A percentile compares a stretch with the other conserved stretches of the same genome.
phyloP scores from a whole-genome alignment of 2,329 filamentous ascomycete genomes.

The Pseudogymnoascus verrucosus region DNA sequence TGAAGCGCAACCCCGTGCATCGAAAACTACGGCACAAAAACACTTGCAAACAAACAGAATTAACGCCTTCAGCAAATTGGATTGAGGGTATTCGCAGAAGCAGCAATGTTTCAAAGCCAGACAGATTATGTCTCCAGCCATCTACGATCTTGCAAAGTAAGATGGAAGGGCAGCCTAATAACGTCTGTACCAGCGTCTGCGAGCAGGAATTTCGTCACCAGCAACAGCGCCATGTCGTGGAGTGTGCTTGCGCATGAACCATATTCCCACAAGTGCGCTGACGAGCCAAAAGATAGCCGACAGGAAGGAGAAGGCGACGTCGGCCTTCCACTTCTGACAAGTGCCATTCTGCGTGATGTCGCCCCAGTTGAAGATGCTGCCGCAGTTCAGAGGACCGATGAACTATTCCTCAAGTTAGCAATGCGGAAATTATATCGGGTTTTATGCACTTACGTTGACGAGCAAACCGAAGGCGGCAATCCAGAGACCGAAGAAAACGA shows the following conservation, averaged over 20 bases:
- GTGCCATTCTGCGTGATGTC: conserved; percentile 68
- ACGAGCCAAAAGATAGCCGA: conserved; percentile 15
- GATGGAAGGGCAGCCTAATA: neutral
- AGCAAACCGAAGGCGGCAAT: conserved; percentile 45
- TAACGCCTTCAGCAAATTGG: neutral
- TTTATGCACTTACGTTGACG: conserved; percentile 47
- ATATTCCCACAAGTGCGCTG: conserved; percentile 11
- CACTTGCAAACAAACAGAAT: neutral
- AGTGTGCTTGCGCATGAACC: conserved; percentile 9
- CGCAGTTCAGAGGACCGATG: conserved; percentile 78
- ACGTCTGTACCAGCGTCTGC: conserved; percentile 10
- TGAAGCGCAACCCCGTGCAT: neutral
- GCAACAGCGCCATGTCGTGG: neutral
- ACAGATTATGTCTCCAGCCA: neutral
- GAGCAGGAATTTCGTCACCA: conserved; percentile 9
- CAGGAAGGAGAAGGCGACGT: conserved; percentile 15
- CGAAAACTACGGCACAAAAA: neutral
- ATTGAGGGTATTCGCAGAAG: neutral
- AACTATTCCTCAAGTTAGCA: conserved; percentile 63
- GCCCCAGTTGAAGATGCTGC: conserved; percentile 70
- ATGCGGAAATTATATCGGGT: conserved; percentile 64
- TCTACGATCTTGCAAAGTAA: neutral
- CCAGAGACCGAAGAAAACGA: conserved; percentile 59
- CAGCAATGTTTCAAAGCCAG: neutral
- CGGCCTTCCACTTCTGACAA: conserved; percentile 65